These are phyloP conservation scores for Neofusicoccum cordaticola DNA, from an alignment of 2,329 filamentous ascomycete species.

Conservation along the genomic window DNA sequence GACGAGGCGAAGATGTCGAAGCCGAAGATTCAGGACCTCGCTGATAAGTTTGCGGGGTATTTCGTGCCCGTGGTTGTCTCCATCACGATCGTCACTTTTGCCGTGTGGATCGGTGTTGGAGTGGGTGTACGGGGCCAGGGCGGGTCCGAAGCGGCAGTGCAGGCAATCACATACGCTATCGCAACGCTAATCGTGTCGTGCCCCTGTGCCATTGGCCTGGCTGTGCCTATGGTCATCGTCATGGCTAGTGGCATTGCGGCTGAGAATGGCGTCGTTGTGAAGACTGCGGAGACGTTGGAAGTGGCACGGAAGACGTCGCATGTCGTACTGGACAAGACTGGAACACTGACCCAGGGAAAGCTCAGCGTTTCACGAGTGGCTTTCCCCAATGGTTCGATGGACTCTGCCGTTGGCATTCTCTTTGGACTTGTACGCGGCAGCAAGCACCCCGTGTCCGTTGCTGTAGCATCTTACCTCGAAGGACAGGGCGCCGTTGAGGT, in stretches of 20 bases:
- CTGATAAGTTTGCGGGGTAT: conserved; percentile 64
- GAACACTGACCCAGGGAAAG: conserved; percentile 65
- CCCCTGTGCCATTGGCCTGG: conserved; percentile 72
- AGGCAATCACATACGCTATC: conserved; percentile 69
- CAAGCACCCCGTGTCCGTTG: conserved; percentile 14
- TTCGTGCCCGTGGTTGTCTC: conserved; percentile 66
- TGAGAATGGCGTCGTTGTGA: conserved; percentile 65
- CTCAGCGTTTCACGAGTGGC: conserved; percentile 33
- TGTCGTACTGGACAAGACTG: conserved; percentile 78
- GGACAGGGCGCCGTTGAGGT: background rate
- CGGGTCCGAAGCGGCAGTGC: conserved; percentile 44
- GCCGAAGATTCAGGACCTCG: conserved; percentile 65
- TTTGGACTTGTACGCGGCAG: conserved; percentile 41
- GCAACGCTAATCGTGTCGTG: conserved; percentile 75
- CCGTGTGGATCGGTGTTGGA: conserved; percentile 64
- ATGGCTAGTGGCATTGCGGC: conserved; percentile 69
- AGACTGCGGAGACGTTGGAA: conserved; percentile 64
- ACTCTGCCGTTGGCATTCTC: conserved; percentile 26
- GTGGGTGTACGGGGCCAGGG: conserved; percentile 29
- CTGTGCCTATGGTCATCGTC: conserved; percentile 75
- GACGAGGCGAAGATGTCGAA: conserved; percentile 68
- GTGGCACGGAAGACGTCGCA: conserved; percentile 60
- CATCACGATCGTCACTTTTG: conserved; percentile 59
- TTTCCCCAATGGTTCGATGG: conserved; percentile 18
- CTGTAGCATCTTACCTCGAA: conserved; percentile 1